Evolutionary conservation across 1,284 basidiomycete genomes (phyloP).

Genomic region (Trichosporon ovoides): DNA sequence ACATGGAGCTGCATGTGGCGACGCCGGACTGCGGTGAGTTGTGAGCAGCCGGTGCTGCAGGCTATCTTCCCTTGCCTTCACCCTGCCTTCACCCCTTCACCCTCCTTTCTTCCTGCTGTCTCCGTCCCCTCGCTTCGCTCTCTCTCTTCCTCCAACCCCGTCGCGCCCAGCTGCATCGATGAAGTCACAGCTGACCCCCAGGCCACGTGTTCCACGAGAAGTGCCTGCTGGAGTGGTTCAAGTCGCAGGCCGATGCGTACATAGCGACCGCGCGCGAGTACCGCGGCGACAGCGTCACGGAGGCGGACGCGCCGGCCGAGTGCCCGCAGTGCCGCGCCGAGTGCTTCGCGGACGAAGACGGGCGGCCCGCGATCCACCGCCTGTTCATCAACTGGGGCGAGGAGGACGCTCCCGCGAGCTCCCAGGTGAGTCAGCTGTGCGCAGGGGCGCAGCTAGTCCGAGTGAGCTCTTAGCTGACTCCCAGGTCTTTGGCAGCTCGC

Average conservation of each 20-base stretch:
- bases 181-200: slow-evolving; percentile 13
- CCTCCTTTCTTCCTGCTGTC: no score
- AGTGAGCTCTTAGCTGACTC: neutral
- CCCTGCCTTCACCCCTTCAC: neutral
- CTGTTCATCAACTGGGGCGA: slow-evolving; percentile 35
- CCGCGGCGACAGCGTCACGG: slow-evolving; percentile 16
- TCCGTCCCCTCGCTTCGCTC: neutral
- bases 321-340: slow-evolving; percentile 41
- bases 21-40: slow-evolving; percentile 43
- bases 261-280: slow-evolving; percentile 22
- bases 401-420: slow-evolving; percentile 9
- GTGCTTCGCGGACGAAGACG: slow-evolving; percentile 35
- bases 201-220: slow-evolving; percentile 44
- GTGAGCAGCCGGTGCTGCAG: no score
- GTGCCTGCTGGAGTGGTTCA: slow-evolving; percentile 37
- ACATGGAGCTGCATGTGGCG: slow-evolving; percentile 32
- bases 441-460: neutral
- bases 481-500: neutral
- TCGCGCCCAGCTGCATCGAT: neutral
- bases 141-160: neutral
- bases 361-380: slow-evolving; percentile 30
- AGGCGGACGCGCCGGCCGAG: slow-evolving; percentile 33
- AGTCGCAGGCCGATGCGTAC: slow-evolving; percentile 25
- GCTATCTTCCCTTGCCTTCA: no score
- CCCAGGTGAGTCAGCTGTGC: neutral